Evolutionary conservation across 495 filamentous ascomycete genomes (phyloP), one percentile per base, ranked within the genome.

Genomic region (Penicillium crystallinum): DNA sequence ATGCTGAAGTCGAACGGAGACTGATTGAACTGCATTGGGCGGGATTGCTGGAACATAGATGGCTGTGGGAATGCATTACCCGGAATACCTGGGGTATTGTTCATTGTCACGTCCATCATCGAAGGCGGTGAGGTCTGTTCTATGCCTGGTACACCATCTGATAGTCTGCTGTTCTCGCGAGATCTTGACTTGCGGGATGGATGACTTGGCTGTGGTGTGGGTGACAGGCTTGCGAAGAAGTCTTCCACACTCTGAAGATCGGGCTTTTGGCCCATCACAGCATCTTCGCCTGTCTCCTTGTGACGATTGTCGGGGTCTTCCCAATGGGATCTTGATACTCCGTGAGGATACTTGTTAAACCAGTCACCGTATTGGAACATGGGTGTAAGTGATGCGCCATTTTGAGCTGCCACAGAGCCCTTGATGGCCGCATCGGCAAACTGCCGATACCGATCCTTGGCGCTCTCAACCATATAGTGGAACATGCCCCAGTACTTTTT

Each of bases 401-500:
- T 69, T 44, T 81, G 76, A 48, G 71, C 76, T 43, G 81, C 70
- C 19, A 68, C 61, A 23, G 70, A 65, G 25, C 69, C 72, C 44
- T 68, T 70, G 46, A 72, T 70, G 22, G 85, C 81, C 27, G 87
- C 86, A 69, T 96, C 91, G 25, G 89, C 86, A 62, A 89, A 91
- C 27, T 86, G 85, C 43, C 85, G 81, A 66, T 95, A 98, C 50
- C 93, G 84, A 51, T 93, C 89, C 52, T 92, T 91, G 23, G 96
- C 78, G 63, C 92, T 95, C 61, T 97, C 90, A 2, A 87, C 86
- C 82, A 97, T 92, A 68, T 88, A 96, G 63, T 95, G 89, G 65
- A 97, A 96, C 84, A 96, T 91, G 48, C 91, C 93, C 93, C 93
- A 98, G 63, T 93, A 90, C 54, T 86, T 88, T 73, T 95, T 96